A percentile compares a stretch with the other conserved stretches of the same genome.
phyloP scores from a whole-genome alignment of 139 green algal genomes.

The Marvania coccoides region DNA sequence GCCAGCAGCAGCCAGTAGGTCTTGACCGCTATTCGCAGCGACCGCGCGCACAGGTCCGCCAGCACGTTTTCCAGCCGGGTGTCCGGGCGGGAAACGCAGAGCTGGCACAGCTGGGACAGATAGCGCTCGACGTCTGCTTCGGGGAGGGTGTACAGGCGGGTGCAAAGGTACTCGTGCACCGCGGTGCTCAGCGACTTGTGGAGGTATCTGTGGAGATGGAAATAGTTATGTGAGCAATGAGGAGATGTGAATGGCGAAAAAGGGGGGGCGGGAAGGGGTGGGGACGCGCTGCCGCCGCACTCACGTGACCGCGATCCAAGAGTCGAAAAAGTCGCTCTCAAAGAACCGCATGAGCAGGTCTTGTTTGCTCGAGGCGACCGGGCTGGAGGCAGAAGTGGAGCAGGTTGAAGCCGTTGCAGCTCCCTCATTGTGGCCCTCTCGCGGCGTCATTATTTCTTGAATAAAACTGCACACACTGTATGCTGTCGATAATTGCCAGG shows the following conservation, averaged over 20 bases:
- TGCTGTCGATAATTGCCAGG: too few relatives aligned
- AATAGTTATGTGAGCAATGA: neutral
- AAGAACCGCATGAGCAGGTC: slow-evolving; percentile 81
- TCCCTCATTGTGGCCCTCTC: too few relatives aligned
- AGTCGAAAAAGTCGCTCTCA: slow-evolving; percentile 73
- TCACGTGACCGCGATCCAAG: slow-evolving; percentile 79
- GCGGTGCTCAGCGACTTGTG: slow-evolving; percentile 56
- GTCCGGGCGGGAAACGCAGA: slow-evolving; percentile 53
- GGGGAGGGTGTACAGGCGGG: slow-evolving; percentile 71
- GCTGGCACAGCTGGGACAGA: slow-evolving; percentile 77
- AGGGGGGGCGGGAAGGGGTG: neutral
- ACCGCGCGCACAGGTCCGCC: slow-evolving; percentile 67
- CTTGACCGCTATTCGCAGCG: slow-evolving; percentile 80
- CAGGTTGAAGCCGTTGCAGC: too few relatives aligned
- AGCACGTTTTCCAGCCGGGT: slow-evolving; percentile 68
- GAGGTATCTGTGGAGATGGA: slow-evolving; percentile 59
- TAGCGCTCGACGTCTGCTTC: slow-evolving; percentile 72
- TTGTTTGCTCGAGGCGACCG: too few relatives aligned
- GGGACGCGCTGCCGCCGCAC: neutral
- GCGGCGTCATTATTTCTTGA: too few relatives aligned
- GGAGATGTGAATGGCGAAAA: neutral
- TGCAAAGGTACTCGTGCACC: slow-evolving; percentile 87
- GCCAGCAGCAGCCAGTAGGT: slow-evolving; percentile 87
- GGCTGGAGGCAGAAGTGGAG: too few relatives aligned
- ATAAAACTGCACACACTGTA: too few relatives aligned